A percentile compares a stretch with the other conserved stretches of the same genome.
Evolutionary conservation across 2,329 filamentous ascomycete species (phyloP).

Genomic region (Dactylonectria estremocensis): DNA sequence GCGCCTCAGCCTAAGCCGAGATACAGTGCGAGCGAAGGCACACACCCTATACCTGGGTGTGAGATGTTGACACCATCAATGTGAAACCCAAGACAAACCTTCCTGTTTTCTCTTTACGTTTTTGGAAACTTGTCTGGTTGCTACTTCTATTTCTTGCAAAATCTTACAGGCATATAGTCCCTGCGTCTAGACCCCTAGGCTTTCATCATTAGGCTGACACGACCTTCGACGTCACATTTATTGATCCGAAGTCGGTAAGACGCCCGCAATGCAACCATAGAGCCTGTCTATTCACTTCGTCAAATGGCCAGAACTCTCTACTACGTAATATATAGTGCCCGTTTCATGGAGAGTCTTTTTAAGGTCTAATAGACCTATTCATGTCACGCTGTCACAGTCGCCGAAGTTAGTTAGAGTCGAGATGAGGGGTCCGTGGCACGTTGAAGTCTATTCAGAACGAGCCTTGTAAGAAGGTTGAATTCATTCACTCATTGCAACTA

Average conservation of each 20-base stretch:
- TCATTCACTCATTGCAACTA: not conserved
- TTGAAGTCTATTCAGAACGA: not conserved
- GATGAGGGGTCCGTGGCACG: not conserved
- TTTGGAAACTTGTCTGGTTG: too few relatives aligned
- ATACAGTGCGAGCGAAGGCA: constrained; percentile 13
- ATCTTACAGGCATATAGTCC: too few relatives aligned
- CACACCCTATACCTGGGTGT: too few relatives aligned
- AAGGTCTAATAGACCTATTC: not conserved
- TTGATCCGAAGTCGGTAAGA: too few relatives aligned
- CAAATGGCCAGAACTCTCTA: not conserved
- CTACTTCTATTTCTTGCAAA: too few relatives aligned
- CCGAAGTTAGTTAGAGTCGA: not conserved
- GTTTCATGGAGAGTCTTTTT: not conserved
- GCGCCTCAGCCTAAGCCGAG: not conserved
- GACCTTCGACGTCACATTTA: too few relatives aligned
- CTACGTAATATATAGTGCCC: not conserved
- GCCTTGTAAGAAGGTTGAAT: not conserved
- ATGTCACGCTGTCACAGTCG: not conserved
- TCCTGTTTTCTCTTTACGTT: too few relatives aligned
- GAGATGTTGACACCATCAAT: too few relatives aligned
- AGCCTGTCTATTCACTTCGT: not conserved
- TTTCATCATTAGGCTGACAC: too few relatives aligned
- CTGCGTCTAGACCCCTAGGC: too few relatives aligned
- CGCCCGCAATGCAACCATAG: too few relatives aligned
- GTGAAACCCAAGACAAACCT: too few relatives aligned